Evolutionary conservation across 2,329 filamentous ascomycete genomes (phyloP).

Genomic region (Fusarium ramigenum): DNA sequence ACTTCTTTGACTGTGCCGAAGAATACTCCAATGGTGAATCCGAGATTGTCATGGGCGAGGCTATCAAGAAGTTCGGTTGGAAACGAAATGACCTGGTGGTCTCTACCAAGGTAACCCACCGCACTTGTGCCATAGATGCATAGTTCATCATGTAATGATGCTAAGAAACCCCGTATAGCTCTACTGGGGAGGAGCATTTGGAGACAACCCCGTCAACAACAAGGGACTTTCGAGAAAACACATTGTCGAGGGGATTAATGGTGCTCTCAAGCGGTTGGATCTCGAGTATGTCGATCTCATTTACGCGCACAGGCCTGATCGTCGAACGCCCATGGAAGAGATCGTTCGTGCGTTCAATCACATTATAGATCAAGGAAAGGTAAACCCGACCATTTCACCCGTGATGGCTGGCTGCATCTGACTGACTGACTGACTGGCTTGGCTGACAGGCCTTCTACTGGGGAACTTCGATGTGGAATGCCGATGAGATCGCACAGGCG

Average conservation of each 20-base stretch:
- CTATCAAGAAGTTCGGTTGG: slow-evolving; percentile 68
- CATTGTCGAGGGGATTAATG: slow-evolving; percentile 71
- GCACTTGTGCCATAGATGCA: not conserved
- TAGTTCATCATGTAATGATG: not conserved
- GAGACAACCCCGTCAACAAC: slow-evolving; percentile 72
- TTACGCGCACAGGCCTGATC: slow-evolving; percentile 75
- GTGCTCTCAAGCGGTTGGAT: slow-evolving; percentile 65
- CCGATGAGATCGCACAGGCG: slow-evolving; percentile 71
- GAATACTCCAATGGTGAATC: slow-evolving; percentile 67
- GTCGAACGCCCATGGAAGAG: slow-evolving; percentile 75
- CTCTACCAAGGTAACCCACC: slow-evolving; percentile 62
- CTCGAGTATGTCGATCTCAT: slow-evolving; percentile 73
- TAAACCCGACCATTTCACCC: not conserved
- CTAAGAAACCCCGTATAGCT: slow-evolving; percentile 54
- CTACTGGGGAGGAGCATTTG: slow-evolving; percentile 70
- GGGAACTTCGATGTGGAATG: slow-evolving; percentile 75
- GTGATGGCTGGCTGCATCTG: not conserved
- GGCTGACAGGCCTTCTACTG: slow-evolving; percentile 70
- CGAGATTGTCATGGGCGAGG: slow-evolving; percentile 70
- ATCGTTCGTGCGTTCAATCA: slow-evolving; percentile 76
- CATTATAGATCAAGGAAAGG: slow-evolving; percentile 69
- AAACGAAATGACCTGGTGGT: slow-evolving; percentile 69
- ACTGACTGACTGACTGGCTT: not conserved
- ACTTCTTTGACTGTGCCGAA: slow-evolving; percentile 72
- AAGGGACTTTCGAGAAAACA: slow-evolving; percentile 74